Conservation (phyloP, 805 yeast genomes). For the Kazachstania martiniae region DNA sequence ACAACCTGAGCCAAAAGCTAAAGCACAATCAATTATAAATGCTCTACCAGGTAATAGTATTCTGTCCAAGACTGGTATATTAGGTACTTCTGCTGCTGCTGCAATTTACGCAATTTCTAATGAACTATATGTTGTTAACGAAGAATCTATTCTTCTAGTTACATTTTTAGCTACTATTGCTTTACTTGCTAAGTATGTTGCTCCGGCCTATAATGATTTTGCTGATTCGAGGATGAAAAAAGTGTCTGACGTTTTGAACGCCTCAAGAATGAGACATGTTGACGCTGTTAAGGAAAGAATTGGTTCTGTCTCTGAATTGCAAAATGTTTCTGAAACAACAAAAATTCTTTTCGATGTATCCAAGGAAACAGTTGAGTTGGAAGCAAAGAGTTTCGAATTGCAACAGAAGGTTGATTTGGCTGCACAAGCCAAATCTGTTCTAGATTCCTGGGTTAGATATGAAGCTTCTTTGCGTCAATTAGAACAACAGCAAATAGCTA, state of each 20-base stretch:
- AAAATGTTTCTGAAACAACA: slow-evolving; percentile 87
- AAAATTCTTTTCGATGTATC: slow-evolving; percentile 87
- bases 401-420: slow-evolving; percentile 86
- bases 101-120: slow-evolving; percentile 88
- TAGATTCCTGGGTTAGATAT: slow-evolving; percentile 98
- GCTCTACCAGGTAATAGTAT: slow-evolving; percentile 87
- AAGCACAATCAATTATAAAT: slow-evolving; percentile 82
- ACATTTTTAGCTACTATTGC: slow-evolving; percentile 71
- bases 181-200: slow-evolving; percentile 74
- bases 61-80: slow-evolving; percentile 85
- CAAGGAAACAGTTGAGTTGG: slow-evolving; percentile 92
- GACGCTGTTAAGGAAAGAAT: slow-evolving; percentile 90
- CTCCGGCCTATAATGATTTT: slow-evolving; percentile 91
- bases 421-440: slow-evolving; percentile 82
- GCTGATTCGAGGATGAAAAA: slow-evolving; percentile 78
- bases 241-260: slow-evolving; percentile 71
- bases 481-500: slow-evolving; percentile 87
- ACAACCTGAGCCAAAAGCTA: slow-evolving; percentile 90
- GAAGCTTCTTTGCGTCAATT: slow-evolving; percentile 93
- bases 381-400: slow-evolving; percentile 87
- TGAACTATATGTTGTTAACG: slow-evolving; percentile 86
- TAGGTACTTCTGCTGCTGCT: slow-evolving; percentile 93
- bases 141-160: slow-evolving; percentile 77
- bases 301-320: slow-evolving; percentile 73
- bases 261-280: slow-evolving; percentile 83